Base-by-base conservation (phyloP, 2,329 filamentous ascomycete genomes). In the Colletotrichum tabaci region DNA sequence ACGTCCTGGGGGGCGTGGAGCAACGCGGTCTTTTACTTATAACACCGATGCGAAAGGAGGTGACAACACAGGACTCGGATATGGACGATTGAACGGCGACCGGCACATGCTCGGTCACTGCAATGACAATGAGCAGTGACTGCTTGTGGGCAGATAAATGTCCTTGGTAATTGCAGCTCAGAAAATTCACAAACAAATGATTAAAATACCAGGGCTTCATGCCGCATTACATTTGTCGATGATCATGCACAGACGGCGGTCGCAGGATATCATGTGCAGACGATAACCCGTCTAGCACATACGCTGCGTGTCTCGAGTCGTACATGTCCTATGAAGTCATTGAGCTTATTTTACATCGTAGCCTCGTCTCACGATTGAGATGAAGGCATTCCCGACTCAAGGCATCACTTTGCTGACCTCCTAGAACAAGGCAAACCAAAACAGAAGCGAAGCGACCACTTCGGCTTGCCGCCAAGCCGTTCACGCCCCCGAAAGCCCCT, bases 171-270 rank as follows among this genome's bases (percentile, higher is more conserved):
- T 71, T 69, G 70, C 70, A 61, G 61, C 66, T 72, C 70, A 72
- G 56, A 71, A 66, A 72, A 72, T 56, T 61, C 58, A 72, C 61
- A 72, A 72, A 72, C 70, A 72, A 72, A 72, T 56, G 42, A 71
- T 62, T 55, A 72, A 72, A 72, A 61, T 38, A 52, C 62, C 13
- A 42, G 15, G 10, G 40, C 23, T 65, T 42, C 16, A 18, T 38
- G 49, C 23, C 38, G 26, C 40, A 26, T 30, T 12, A 8, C n/a
- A 58, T n/a, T 30, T 12, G 12, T 9, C 23, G 2, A 23, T 5
- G 4, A n/a, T 16, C 35, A 23, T 44, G 7, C 38, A 44, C n/a
- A 21, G 35, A 44, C 30, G 15, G 21, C 6, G 21, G 7, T n/a
- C 18, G 40, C 30, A 56, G 9, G 53, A 55, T 4, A 15, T 12